Conservation (phyloP, 179 eudicot genomes). For the Beta macrorhiza region DNA sequence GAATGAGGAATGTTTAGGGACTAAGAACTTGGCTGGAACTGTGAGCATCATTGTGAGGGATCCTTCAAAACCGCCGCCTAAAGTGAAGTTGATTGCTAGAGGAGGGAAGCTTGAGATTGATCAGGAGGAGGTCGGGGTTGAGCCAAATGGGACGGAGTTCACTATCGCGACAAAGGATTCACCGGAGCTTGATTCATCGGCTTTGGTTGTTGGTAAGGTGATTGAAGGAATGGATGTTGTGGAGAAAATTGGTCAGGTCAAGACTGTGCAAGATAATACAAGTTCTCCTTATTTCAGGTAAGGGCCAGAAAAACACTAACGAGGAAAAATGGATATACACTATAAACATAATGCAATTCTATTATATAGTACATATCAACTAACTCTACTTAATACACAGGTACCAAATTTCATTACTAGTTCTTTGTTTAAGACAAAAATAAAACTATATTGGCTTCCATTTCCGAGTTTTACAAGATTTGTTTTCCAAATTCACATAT, state of each 20-base stretch:
- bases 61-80: constrained; percentile 79
- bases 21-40: constrained; percentile 63
- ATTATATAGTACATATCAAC: not conserved
- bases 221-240: constrained; percentile 89
- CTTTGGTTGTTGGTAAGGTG: constrained; percentile 73
- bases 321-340: not conserved
- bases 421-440: no score
- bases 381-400: not conserved
- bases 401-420: not conserved
- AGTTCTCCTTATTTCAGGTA: constrained; percentile 93
- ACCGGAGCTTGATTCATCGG: constrained; percentile 71
- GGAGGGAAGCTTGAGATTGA: constrained; percentile 78
- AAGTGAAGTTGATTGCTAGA: constrained; percentile 70
- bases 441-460: not conserved
- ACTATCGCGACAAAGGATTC: constrained; percentile 58
- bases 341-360: not conserved
- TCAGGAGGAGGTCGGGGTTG: constrained; percentile 67
- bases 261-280: constrained; percentile 87
- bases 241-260: constrained; percentile 60
- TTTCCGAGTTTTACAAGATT: not conserved
- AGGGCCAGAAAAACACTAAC: not conserved
- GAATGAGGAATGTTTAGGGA: constrained; percentile 43
- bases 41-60: constrained; percentile 76
- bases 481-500: not conserved
- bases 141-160: constrained; percentile 91